Conservation (phyloP, 2,329 filamentous ascomycete species). For the Talaromyces pinophilus region DNA sequence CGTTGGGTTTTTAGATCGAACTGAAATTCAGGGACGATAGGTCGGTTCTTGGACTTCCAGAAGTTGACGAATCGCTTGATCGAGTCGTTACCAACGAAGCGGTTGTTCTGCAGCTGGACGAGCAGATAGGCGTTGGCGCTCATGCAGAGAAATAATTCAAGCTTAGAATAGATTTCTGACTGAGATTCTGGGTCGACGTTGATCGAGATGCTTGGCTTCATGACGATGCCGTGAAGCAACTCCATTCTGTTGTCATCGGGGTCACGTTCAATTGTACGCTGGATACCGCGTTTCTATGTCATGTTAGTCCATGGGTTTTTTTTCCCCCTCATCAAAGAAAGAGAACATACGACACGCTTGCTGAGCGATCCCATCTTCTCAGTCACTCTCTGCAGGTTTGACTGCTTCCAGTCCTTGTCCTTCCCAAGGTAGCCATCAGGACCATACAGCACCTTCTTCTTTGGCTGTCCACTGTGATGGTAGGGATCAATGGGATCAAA, state of each 20-base stretch:
- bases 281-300: slow-evolving; percentile 14
- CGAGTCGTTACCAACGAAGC: slow-evolving; percentile 41
- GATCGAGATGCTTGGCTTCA: slow-evolving; percentile 36
- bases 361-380: slow-evolving; percentile 16
- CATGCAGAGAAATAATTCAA: slow-evolving; percentile 50
- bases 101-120: slow-evolving; percentile 42
- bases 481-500: slow-evolving; percentile 23
- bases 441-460: slow-evolving; percentile 22
- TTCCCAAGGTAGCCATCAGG: slow-evolving; percentile 22
- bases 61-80: slow-evolving; percentile 40
- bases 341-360: slow-evolving; percentile 18
- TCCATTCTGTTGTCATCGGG: slow-evolving; percentile 20
- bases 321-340: background rate
- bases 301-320: background rate
- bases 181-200: slow-evolving; percentile 45
- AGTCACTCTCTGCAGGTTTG: slow-evolving; percentile 17
- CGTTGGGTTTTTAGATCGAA: slow-evolving; percentile 56
- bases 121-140: slow-evolving; percentile 50
- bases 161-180: slow-evolving; percentile 47
- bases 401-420: slow-evolving; percentile 20
- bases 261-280: slow-evolving; percentile 14
- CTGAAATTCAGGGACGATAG: slow-evolving; percentile 53
- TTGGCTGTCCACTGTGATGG: slow-evolving; percentile 21
- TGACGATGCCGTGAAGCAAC: slow-evolving; percentile 25
- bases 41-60: slow-evolving; percentile 51